Percentiles rank a stretch among this genome's conserved stretches.
Conservation (phyloP, 1,139 yeast genomes). For the Suzukiozyma palmioleophila region DNA sequence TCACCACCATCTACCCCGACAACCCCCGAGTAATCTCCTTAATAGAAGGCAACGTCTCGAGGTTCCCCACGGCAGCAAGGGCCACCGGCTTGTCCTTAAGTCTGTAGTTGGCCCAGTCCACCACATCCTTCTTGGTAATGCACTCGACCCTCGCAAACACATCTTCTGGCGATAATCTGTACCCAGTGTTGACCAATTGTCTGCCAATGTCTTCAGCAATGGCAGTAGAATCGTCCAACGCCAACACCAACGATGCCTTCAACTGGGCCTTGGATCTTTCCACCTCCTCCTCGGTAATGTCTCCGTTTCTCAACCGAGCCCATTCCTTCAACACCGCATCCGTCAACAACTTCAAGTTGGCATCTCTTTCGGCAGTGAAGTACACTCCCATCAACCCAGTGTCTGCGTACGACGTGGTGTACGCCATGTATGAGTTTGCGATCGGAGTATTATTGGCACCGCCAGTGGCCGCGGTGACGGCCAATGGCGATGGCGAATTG, state of each 20-base stretch:
- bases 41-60: slow-evolving; percentile 58
- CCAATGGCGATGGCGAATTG: slow-evolving; percentile 72
- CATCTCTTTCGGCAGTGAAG: slow-evolving; percentile 73
- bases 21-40: slow-evolving; percentile 42
- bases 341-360: slow-evolving; percentile 61
- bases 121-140: slow-evolving; percentile 75
- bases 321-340: slow-evolving; percentile 83
- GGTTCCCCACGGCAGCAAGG: slow-evolving; percentile 85
- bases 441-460: slow-evolving; percentile 49
- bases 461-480: slow-evolving; percentile 69
- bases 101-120: slow-evolving; percentile 84
- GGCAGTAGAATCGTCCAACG: slow-evolving; percentile 92
- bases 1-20: slow-evolving; percentile 23
- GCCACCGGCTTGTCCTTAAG: slow-evolving; percentile 79
- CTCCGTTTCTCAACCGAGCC: slow-evolving; percentile 76
- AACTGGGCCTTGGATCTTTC: slow-evolving; percentile 92
- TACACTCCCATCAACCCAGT: slow-evolving; percentile 98
- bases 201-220: slow-evolving; percentile 98
- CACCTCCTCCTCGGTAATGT: slow-evolving; percentile 79
- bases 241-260: slow-evolving; percentile 83
- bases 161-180: slow-evolving; percentile 85
- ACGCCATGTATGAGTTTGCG: slow-evolving; percentile 94
- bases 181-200: slow-evolving; percentile 93
- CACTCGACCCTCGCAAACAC: slow-evolving; percentile 80
- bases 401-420: slow-evolving; percentile 95